Percentiles rank a stretch among this genome's conserved stretches.
Conservation (phyloP, 2,329 filamentous ascomycete genomes). For the Phaeoacremonium minimum region DNA sequence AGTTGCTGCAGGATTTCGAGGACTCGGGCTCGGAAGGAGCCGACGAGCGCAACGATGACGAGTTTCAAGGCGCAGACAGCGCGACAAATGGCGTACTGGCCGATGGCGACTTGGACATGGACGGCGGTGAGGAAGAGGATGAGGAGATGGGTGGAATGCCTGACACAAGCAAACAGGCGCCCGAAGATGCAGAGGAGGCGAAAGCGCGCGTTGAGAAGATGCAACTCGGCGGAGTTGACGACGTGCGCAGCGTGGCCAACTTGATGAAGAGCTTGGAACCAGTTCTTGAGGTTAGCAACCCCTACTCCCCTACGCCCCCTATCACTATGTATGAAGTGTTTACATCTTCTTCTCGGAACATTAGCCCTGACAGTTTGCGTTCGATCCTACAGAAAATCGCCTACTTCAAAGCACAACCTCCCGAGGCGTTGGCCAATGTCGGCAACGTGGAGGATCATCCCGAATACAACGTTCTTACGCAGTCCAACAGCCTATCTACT, state of each 20-base stretch:
- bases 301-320: conserved; percentile 9
- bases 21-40: conserved; percentile 77
- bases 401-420: conserved; percentile 67
- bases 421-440: conserved; percentile 58
- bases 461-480: conserved; percentile 82
- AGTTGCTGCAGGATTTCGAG: conserved; percentile 87
- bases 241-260: conserved; percentile 73
- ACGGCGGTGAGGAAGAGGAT: conserved; percentile 58
- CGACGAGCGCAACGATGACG: conserved; percentile 50
- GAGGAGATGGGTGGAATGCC: conserved; percentile 48
- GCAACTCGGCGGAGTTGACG: conserved; percentile 67
- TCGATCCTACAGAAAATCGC: conserved; percentile 69
- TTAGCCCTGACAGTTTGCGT: conserved; percentile 64
- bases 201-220: conserved; percentile 81
- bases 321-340: conserved; percentile 38
- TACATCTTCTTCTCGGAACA: conserved; percentile 56
- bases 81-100: conserved; percentile 27
- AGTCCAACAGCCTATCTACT: conserved; percentile 85
- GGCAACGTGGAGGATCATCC: conserved; percentile 90
- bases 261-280: conserved; percentile 80
- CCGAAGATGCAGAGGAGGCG: conserved; percentile 63
- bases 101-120: conserved; percentile 50
- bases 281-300: conserved; percentile 69
- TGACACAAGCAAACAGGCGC: conserved; percentile 40
- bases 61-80: conserved; percentile 36